These are phyloP conservation scores for Kwoniella sp. DNA, from an alignment of 768 basidiomycete species.

Conservation along the genomic window DNA sequence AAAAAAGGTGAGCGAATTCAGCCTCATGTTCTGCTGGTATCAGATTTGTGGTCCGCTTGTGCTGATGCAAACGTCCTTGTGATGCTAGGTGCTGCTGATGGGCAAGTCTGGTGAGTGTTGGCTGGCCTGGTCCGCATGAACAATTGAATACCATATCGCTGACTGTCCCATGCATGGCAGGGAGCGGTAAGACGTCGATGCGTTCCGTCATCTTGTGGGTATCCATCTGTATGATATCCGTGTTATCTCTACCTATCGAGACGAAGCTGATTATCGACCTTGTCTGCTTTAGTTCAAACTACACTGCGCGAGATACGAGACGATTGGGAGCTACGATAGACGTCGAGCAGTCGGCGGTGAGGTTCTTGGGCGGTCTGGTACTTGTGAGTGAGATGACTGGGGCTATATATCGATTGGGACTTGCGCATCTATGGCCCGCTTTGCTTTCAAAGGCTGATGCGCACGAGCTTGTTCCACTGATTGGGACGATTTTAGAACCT, in stretches of 20 bases:
- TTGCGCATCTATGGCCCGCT: background rate
- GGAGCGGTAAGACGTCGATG: slow-evolving; percentile 82
- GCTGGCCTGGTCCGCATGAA: slow-evolving; percentile 33
- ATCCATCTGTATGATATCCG: background rate
- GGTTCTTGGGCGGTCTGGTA: slow-evolving; percentile 92
- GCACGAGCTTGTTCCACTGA: background rate
- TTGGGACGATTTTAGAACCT: slow-evolving; percentile 63
- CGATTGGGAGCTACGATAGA: slow-evolving; percentile 96
- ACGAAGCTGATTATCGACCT: background rate
- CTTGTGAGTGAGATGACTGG: slow-evolving; percentile 59
- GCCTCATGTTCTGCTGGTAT: background rate
- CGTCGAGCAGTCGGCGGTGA: slow-evolving; percentile 95
- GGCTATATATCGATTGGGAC: too few species aligned
- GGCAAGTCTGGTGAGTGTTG: slow-evolving; percentile 78
- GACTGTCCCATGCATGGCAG: slow-evolving; percentile 34
- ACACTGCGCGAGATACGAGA: slow-evolving; percentile 86
- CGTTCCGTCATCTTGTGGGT: slow-evolving; percentile 96
- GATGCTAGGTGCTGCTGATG: slow-evolving; percentile 86
- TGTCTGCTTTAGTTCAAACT: slow-evolving; percentile 72
- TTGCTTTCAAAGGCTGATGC: background rate
- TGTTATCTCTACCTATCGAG: background rate
- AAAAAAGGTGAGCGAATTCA: slow-evolving; percentile 33
- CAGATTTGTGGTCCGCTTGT: background rate
- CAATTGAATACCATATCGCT: slow-evolving; percentile 5
- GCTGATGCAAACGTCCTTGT: background rate